Evolutionary conservation across 129 eudicot genomes (phyloP), one percentile per base, ranked within the genome.

Genomic region (Flaveria trinervia): DNA sequence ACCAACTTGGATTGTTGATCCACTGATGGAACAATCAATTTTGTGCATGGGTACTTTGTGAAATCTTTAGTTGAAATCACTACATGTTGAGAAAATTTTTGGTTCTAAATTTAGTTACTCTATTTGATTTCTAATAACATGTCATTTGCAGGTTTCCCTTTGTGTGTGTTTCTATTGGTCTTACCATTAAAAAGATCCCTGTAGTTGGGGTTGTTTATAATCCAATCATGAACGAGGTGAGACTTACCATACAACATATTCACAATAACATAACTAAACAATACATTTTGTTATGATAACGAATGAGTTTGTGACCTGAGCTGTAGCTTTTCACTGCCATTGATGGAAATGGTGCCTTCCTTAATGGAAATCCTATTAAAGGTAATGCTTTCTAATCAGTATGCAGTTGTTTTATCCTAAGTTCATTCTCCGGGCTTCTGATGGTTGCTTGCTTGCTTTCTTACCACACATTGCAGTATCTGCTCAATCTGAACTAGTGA

Each of bases 1-100:
- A 72, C 99, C 99, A 48, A 95, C 97, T 41, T 95, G 99, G 99
- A 95, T 95, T 61, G 99, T 95, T 75, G 97, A 95, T 85, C 99
- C 99, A 52, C 85, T 49, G 99, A 95, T 82, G 99, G 97, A 74
- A 95, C 99, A 12, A 95, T 96, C 52, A 95, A 95, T 82, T 95
- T 91, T 79, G 99, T 95, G 66, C 99, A 91, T 67, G 99, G 97
- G 98, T 92, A 82, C 48, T 72, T 48, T 80, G 41, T 61, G 50
- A 22, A 16, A 51, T 28, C 45, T 57, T 66, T 23, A 22, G 64
- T 26, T 36, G 12, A 39, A 66, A 9, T 48, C 50, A 3, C 56
- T 61, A 6, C 28, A 67, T 30, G 22, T 49, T 12, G 66, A 8
- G n/a, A 16, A 25, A 68, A 3, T 6, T 46, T 46, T 33, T 61